These are phyloP conservation scores for Myriosclerotinia curreyana DNA, from an alignment of 2,329 filamentous ascomycete genomes.

Conservation along the genomic window DNA sequence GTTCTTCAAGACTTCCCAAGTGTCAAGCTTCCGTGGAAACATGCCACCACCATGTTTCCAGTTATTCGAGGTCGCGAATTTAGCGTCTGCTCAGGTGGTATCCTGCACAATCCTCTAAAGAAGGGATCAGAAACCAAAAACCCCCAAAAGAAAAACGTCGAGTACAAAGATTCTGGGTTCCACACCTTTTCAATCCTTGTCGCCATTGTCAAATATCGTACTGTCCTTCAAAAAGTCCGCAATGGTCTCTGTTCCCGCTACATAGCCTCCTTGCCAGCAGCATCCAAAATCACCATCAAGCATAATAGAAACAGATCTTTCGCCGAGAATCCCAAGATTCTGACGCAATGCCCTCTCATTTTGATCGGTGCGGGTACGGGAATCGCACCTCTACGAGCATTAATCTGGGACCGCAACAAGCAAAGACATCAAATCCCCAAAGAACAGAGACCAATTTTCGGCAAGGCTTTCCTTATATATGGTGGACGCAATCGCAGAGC, in stretches of 20 bases:
- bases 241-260: constrained; percentile 91
- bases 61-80: constrained; percentile 85
- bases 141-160: background rate
- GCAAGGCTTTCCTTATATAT: constrained; percentile 64
- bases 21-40: constrained; percentile 75
- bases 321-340: constrained; percentile 50
- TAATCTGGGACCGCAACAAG: constrained; percentile 69
- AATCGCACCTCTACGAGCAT: constrained; percentile 75
- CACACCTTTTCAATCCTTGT: constrained; percentile 65
- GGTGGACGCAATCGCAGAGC: constrained; percentile 71
- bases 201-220: constrained; percentile 88
- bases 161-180: no score
- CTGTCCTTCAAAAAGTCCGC: constrained; percentile 77
- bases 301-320: constrained; percentile 50
- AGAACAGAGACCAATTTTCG: constrained; percentile 34
- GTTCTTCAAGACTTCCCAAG: constrained; percentile 86
- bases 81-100: constrained; percentile 78
- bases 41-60: constrained; percentile 72
- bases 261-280: constrained; percentile 64
- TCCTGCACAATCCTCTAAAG: constrained; percentile 26
- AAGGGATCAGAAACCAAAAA: no score
- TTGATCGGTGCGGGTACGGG: constrained; percentile 85
- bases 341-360: constrained; percentile 55
- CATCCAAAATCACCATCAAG: constrained; percentile 42
- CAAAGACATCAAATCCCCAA: constrained; percentile 12